Percentiles rank a stretch among this genome's conserved stretches.
phyloP scores from a whole-genome alignment of 805 yeast genomes.

The Cyberlindnera maritima region DNA sequence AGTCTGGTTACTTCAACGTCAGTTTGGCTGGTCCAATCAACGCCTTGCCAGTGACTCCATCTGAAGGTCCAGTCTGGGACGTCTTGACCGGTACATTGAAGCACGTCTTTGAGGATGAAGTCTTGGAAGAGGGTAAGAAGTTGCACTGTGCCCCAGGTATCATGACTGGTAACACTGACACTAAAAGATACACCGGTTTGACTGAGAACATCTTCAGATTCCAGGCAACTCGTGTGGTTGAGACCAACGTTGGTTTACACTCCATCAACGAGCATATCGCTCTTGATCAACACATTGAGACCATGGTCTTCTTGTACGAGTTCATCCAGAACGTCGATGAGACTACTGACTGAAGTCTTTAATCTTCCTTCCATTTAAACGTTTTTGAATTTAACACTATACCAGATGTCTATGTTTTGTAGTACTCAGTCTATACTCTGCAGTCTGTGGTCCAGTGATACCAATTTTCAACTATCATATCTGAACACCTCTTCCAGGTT shows the following conservation, averaged over 20 bases:
- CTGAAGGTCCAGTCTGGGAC: constrained; percentile 21
- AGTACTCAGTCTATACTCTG: not conserved
- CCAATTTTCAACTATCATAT: constrained; percentile 26
- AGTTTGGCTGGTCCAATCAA: constrained; percentile 17
- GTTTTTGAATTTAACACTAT: too few relatives aligned
- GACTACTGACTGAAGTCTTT: constrained; percentile 5
- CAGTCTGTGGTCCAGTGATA: not conserved
- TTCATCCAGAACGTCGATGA: constrained; percentile 43
- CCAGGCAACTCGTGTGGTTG: constrained; percentile 44
- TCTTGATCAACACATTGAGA: constrained; percentile 51
- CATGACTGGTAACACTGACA: constrained; percentile 72
- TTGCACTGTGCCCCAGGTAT: constrained; percentile 29
- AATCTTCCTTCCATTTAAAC: not conserved
- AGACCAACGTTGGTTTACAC: constrained; percentile 41
- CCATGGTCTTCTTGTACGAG: constrained; percentile 48
- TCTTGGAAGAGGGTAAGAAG: constrained; percentile 53
- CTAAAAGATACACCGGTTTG: constrained; percentile 60
- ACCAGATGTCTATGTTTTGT: too few relatives aligned
- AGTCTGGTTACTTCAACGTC: constrained; percentile 31
- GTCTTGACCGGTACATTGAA: constrained; percentile 17
- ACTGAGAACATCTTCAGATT: constrained; percentile 60
- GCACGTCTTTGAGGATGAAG: constrained; percentile 23
- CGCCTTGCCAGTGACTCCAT: constrained; percentile 18
- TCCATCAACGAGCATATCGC: constrained; percentile 54
- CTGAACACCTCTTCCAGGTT: constrained; percentile 38